Evolutionary conservation across 805 yeast species (phyloP).

Genomic region (Saturnispora dispora): DNA sequence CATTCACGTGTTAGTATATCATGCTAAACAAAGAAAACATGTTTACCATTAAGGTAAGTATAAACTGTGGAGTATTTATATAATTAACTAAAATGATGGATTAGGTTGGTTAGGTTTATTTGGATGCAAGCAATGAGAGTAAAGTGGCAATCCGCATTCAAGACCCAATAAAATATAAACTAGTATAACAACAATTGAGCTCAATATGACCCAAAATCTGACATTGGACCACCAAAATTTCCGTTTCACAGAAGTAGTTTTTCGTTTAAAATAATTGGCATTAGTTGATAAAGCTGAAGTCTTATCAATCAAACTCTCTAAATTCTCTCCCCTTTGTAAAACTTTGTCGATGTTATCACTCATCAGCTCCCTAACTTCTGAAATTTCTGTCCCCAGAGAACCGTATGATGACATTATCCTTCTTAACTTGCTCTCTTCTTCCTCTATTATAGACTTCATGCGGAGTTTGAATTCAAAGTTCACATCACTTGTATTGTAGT

Average conservation of each 20-base stretch:
- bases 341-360: constrained; percentile 64
- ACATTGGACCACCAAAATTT: constrained; percentile 63
- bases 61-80: not conserved
- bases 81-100: not conserved
- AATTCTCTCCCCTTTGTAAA: constrained; percentile 69
- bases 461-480: constrained; percentile 42
- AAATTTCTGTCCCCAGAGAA: constrained; percentile 42
- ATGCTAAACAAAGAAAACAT: not conserved
- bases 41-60: not conserved
- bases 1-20: not conserved
- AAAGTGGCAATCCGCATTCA: constrained; percentile 48
- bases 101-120: constrained; percentile 22
- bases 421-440: constrained; percentile 40
- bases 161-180: constrained; percentile 40
- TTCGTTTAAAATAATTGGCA: constrained; percentile 60
- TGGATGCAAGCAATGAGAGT: constrained; percentile 32
- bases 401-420: constrained; percentile 30
- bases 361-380: constrained; percentile 60
- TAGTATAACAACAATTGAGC: constrained; percentile 23
- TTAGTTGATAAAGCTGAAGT: constrained; percentile 63
- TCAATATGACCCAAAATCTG: constrained; percentile 31
- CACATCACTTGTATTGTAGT: constrained; percentile 17
- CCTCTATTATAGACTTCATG: constrained; percentile 47
- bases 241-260: constrained; percentile 53
- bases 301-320: constrained; percentile 64